Percentiles rank a stretch among this genome's conserved stretches.
phyloP scores from a whole-genome alignment of 108 stramenopile genomes.

The Cyclotella cryptica region DNA sequence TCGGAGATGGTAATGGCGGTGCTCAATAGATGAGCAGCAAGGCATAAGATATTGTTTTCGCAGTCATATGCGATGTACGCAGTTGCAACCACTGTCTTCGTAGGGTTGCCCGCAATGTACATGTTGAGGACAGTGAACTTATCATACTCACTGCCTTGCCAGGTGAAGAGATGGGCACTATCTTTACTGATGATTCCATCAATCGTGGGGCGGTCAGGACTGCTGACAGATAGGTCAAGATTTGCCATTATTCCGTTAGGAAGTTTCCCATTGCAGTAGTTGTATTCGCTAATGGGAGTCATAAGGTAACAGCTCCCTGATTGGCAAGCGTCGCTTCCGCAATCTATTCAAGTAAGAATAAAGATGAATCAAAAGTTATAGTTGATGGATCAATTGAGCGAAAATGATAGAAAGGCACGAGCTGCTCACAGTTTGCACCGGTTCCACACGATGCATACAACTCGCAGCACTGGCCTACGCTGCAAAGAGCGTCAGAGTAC shows the following conservation, averaged over 20 bases:
- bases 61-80: constrained; percentile 3
- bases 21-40: not conserved
- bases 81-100: not conserved
- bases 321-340: not conserved
- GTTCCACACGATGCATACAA: not conserved
- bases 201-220: constrained; percentile 10
- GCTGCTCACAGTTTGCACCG: not conserved
- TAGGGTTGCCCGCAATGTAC: not conserved
- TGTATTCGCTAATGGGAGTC: not conserved
- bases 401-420: not conserved
- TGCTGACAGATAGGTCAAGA: not conserved
- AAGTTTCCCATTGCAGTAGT: not conserved
- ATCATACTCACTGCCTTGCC: not conserved
- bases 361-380: not conserved
- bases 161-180: not conserved
- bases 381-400: not conserved
- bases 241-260: not conserved
- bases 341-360: not conserved
- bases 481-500: not conserved
- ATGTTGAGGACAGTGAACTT: not conserved
- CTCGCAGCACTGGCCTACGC: not conserved
- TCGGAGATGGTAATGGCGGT: not conserved
- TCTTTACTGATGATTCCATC: not conserved
- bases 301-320: not conserved
- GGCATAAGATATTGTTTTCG: not conserved